Percentiles rank a stretch among this genome's conserved stretches.
Conservation (phyloP, 2,329 filamentous ascomycete genomes). For the Penicillium nordicum region DNA sequence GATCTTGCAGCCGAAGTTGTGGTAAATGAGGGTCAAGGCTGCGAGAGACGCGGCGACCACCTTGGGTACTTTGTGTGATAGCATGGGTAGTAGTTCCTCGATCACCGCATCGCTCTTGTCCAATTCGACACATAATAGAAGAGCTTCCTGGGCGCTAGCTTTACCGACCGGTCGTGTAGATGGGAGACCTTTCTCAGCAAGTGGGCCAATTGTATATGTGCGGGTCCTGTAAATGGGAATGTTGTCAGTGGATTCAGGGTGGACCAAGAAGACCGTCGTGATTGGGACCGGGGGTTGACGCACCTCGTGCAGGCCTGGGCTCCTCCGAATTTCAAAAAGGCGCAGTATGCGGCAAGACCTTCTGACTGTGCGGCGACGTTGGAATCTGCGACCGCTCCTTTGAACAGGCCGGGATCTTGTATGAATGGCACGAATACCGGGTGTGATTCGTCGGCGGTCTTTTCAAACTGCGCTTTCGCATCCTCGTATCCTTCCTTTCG, state of each 20-base stretch:
- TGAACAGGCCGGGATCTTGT: constrained; percentile 82
- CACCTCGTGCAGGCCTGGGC: constrained; percentile 70
- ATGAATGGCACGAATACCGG: constrained; percentile 84
- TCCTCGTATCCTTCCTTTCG: constrained; percentile 94
- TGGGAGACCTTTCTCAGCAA: constrained; percentile 86
- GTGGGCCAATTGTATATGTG: constrained; percentile 67
- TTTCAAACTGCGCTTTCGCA: constrained; percentile 79
- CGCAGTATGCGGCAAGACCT: constrained; percentile 79
- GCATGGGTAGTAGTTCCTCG: constrained; percentile 79
- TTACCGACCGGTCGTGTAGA: constrained; percentile 88
- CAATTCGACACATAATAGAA: constrained; percentile 85
- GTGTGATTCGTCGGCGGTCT: constrained; percentile 78
- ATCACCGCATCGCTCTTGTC: constrained; percentile 82
- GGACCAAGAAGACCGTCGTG: background rate
- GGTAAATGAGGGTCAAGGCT: constrained; percentile 78
- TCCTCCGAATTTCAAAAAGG: constrained; percentile 89
- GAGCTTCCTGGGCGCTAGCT: constrained; percentile 76
- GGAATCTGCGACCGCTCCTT: constrained; percentile 85
- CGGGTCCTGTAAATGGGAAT: constrained; percentile 58
- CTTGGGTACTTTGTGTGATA: constrained; percentile 89
- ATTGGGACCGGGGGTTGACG: constrained; percentile 14
- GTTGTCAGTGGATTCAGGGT: background rate
- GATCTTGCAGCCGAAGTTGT: constrained; percentile 91
- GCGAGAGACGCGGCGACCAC: constrained; percentile 72
- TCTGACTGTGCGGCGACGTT: constrained; percentile 98